Evolutionary conservation across 2,329 filamentous ascomycete species (phyloP).

Genomic region (Clonostachys rosea): DNA sequence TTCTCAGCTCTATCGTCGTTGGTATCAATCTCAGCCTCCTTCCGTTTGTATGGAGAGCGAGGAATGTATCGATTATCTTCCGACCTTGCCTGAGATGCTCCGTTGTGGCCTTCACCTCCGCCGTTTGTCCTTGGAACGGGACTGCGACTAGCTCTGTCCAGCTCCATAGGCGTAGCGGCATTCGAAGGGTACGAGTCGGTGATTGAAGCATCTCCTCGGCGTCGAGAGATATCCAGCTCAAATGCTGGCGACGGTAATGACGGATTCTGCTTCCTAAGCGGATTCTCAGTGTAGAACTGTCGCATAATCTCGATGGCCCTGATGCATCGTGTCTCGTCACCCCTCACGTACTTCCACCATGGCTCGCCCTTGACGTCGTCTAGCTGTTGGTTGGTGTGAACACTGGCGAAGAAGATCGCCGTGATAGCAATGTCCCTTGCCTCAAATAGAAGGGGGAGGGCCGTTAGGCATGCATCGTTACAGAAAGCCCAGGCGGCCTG

Average conservation of each 20-base stretch:
- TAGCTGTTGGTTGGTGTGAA: constrained; percentile 69
- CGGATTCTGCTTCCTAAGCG: constrained; percentile 51
- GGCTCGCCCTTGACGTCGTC: constrained; percentile 70
- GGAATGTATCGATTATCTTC: constrained; percentile 18
- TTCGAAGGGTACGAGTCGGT: constrained; percentile 41
- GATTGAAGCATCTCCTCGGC: constrained; percentile 35
- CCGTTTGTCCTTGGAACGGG: constrained; percentile 35
- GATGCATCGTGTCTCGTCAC: constrained; percentile 65
- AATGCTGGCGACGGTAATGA: constrained; percentile 50
- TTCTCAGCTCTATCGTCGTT: constrained; percentile 33
- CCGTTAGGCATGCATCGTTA: constrained; percentile 83
- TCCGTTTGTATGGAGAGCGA: constrained; percentile 35
- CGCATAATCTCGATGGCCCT: constrained; percentile 74
- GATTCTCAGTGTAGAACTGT: constrained; percentile 62
- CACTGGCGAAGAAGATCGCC: constrained; percentile 81
- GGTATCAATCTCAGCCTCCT: constrained; percentile 27
- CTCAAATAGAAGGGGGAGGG: constrained; percentile 75
- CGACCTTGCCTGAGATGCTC: constrained; percentile 23
- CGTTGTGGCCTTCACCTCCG: constrained; percentile 15
- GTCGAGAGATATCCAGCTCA: constrained; percentile 49
- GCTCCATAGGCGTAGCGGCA: constrained; percentile 41
- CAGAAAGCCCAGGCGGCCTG: constrained; percentile 92
- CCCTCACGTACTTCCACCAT: constrained; percentile 82
- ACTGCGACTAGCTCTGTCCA: constrained; percentile 44
- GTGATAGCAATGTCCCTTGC: constrained; percentile 79